Conservation (phyloP, 208 protist genomes). For the Borovskyia barvae region DNA sequence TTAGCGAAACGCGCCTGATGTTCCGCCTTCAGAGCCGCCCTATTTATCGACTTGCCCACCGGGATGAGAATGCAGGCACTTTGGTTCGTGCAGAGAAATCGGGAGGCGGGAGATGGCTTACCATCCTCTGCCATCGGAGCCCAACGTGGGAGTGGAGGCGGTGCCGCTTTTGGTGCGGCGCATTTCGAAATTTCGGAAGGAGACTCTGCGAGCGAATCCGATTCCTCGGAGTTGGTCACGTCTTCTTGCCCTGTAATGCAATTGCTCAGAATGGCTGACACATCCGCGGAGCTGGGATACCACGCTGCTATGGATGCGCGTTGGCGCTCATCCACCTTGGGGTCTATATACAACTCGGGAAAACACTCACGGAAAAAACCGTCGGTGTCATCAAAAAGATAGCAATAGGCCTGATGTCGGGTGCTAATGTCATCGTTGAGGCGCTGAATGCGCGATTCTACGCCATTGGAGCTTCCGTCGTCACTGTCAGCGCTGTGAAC, state of each 20-base stretch:
- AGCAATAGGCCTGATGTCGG: conserved; percentile 6
- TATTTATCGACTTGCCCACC: conserved; percentile 27
- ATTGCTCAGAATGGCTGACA: too few species aligned
- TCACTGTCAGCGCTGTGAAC: not conserved
- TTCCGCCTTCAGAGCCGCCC: conserved; percentile 15
- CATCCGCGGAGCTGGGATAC: too few species aligned
- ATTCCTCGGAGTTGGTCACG: too few species aligned
- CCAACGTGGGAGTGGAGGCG: too few species aligned
- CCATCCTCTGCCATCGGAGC: not conserved
- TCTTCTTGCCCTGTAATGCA: too few species aligned
- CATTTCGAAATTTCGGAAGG: too few species aligned
- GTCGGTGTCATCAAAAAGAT: conserved; percentile 26
- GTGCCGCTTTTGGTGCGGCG: too few species aligned
- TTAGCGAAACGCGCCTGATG: conserved; percentile 6
- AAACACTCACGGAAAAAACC: conserved; percentile 24
- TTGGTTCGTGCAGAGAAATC: conserved; percentile 41
- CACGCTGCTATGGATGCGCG: too few species aligned
- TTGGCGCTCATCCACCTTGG: too few species aligned
- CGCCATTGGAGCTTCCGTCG: not conserved
- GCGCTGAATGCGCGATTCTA: not conserved
- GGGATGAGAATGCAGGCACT: conserved; percentile 37
- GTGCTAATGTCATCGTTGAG: not conserved
- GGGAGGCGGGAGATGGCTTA: conserved; percentile 35
- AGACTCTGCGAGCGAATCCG: too few species aligned
- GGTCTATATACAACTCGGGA: conserved; percentile 3